Conservation (phyloP, 805 yeast genomes). For the Saccharomyces mikatae region DNA sequence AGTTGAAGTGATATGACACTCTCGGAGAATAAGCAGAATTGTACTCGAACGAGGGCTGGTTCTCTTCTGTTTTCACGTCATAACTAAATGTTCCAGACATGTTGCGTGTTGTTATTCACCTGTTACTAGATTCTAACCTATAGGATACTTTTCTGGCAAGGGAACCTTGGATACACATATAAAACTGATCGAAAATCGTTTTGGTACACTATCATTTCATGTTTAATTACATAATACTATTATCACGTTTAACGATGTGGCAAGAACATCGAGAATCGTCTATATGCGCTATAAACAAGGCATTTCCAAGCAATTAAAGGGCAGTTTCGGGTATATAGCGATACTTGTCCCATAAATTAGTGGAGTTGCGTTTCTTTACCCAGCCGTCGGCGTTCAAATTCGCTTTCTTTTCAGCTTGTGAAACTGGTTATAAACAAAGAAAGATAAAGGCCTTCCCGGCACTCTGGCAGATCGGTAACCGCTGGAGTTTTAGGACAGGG, state of each 20-base stretch:
- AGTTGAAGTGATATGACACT: slow-evolving; percentile 85
- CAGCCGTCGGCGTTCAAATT: background rate
- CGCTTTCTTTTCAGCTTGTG: background rate
- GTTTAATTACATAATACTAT: background rate
- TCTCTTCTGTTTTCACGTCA: slow-evolving; percentile 35
- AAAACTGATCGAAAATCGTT: background rate
- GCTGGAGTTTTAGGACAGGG: slow-evolving; percentile 1
- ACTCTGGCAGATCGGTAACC: slow-evolving; percentile 2
- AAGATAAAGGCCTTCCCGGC: background rate
- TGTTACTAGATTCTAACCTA: background rate
- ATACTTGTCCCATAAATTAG: background rate
- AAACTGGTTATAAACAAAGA: background rate
- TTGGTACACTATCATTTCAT: background rate
- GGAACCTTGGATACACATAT: background rate
- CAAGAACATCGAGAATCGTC: background rate
- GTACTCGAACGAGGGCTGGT: slow-evolving; percentile 42
- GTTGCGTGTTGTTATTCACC: background rate
- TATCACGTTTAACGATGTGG: background rate
- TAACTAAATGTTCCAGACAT: slow-evolving; percentile 32
- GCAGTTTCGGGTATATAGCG: background rate
- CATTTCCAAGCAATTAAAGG: background rate
- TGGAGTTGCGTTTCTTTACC: background rate
- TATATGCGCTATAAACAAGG: background rate
- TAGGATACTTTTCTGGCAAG: background rate
- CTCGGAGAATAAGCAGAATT: slow-evolving; percentile 40